Evolutionary conservation across 495 filamentous ascomycete genomes (phyloP).

Genomic region (Penicillium samsonianum): DNA sequence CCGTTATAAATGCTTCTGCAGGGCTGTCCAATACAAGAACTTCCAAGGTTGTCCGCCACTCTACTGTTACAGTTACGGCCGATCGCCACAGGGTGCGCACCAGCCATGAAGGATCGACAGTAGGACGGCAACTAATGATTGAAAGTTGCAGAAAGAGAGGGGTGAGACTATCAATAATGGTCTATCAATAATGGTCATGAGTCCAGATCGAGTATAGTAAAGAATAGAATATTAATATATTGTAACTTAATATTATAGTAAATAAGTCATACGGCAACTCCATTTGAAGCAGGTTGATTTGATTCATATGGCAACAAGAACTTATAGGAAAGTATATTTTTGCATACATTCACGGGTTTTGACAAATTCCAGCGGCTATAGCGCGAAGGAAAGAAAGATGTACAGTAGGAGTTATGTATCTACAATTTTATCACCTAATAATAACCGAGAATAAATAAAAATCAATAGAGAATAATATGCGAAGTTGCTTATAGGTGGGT

Average conservation of each 20-base stretch:
- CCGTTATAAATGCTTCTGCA: conserved; percentile 6
- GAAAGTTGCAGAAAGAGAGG: conserved; percentile 1
- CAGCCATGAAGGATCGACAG: conserved; percentile 16
- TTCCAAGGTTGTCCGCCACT: conserved; percentile 6
- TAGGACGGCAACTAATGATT: conserved; percentile 2
- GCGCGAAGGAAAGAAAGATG: conserved; percentile 6
- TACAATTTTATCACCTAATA: not conserved
- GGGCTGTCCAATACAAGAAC: not conserved
- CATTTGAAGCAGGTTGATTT: not conserved
- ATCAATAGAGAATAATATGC: not conserved
- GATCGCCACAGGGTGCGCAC: conserved; percentile 20
- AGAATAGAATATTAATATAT: not conserved
- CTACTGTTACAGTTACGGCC: conserved; percentile 3
- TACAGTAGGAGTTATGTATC: not conserved
- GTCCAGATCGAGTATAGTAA: conserved; percentile 6
- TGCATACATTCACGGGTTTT: not conserved
- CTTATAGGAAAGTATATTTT: not conserved
- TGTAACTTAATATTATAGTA: not conserved
- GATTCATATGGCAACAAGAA: not conserved
- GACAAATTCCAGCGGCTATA: conserved; percentile 10
- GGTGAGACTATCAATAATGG: not conserved
- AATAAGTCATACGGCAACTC: not conserved
- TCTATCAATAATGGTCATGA: not conserved
- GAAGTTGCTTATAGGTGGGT: not conserved
- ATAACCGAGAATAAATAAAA: not conserved